Evolutionary conservation across 106 monocot species (phyloP).

Genomic region (Dendrobium nobile): DNA sequence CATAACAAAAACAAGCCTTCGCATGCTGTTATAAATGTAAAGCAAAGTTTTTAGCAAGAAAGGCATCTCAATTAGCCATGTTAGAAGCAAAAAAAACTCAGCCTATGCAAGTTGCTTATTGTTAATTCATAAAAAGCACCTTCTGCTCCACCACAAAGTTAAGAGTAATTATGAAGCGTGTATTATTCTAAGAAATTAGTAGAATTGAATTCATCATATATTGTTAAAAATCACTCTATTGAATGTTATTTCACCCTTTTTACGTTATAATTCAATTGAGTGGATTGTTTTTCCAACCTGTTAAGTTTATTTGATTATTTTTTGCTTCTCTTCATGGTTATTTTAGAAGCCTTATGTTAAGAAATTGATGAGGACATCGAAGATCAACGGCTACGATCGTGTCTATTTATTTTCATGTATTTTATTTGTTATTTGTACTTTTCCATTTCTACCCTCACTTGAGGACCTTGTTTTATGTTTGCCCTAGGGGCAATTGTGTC

Average conservation of each 20-base stretch:
- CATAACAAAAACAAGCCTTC: neutral
- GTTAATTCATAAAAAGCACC: neutral
- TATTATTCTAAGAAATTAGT: neutral
- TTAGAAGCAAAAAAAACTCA: conserved; percentile 1
- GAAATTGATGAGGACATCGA: too few species aligned
- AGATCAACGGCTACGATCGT: too few species aligned
- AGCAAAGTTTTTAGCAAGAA: neutral
- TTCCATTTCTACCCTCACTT: too few species aligned
- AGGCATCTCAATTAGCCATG: neutral
- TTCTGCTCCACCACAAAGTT: neutral
- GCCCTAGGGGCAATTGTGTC: too few species aligned
- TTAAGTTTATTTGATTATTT: neutral
- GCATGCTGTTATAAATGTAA: neutral
- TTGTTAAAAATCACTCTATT: neutral
- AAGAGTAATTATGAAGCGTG: neutral
- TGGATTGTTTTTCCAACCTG: neutral
- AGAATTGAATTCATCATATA: neutral
- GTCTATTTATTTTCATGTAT: too few species aligned
- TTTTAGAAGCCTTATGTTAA: neutral
- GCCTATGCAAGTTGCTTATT: neutral
- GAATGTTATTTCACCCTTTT: neutral
- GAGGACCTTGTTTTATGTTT: too few species aligned
- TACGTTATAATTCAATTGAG: neutral
- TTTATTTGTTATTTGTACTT: too few species aligned
- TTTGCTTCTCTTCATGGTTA: neutral